Evolutionary conservation across 768 basidiomycete species (phyloP), one percentile per base, ranked within the genome.

Genomic region (Gloeopeniophorella convolvens): DNA sequence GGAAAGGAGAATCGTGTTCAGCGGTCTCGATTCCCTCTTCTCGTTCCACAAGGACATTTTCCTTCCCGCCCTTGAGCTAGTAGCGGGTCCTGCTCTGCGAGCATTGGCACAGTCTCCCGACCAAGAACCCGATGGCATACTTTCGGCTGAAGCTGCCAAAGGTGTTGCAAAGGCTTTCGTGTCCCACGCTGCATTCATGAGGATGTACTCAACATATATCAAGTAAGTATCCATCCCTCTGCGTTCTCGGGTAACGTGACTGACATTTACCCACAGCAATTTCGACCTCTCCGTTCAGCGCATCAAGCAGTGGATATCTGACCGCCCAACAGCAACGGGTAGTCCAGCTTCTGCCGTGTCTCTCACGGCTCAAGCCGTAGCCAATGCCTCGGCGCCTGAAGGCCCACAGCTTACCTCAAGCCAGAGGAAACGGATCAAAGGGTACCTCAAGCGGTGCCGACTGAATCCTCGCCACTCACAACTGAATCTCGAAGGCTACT

Each of bases 161-260:
- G 76, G 79, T 12, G 85, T 99, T 31, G 94, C 89, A 6, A 77
- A 84, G 50, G 92, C 89, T 40, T 99, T 98, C 67, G 71, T 90
- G 47, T 88, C 85, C 45, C 93, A 99, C 66, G 89, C 92, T 26
- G 92, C 95, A 4, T 97, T 97, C 72, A 91, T 99, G 89, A 89
- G 76, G 71, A 97, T 98, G 87, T 99, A 99, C 66, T 93, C 92
- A 27, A 88, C 86, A 36, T 99, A 97, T 65, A 95, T 95, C 75
- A 97, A 98, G 90, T 92, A 65, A 63, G 85, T 68, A 55, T n/a
- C n/a, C n/a, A n/a, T n/a, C n/a, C n/a, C n/a, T n/a, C n/a, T n/a
- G n/a, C n/a, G n/a, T n/a, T n/a, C n/a, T n/a, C n/a, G n/a, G n/a
- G n/a, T n/a, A n/a, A n/a, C n/a, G n/a, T n/a, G n/a, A n/a, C n/a